Percentiles rank a stretch among this genome's conserved stretches.
phyloP scores from a whole-genome alignment of 352 stramenopile genomes.

The Globisporangium abappressorium region DNA sequence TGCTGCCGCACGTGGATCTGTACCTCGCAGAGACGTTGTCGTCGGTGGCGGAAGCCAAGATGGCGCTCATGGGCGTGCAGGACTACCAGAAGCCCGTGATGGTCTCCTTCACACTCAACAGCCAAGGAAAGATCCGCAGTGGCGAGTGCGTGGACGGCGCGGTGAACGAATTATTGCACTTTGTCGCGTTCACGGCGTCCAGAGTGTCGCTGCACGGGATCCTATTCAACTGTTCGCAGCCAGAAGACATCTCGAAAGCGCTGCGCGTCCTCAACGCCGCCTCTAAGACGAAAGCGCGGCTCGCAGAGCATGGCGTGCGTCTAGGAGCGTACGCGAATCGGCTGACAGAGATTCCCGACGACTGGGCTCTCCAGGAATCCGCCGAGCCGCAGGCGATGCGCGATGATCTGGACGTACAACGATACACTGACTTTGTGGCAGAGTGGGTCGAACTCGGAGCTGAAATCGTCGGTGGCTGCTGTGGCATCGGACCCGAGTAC shows the following conservation, averaged over 20 bases:
- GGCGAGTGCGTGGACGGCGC: constrained; percentile 53
- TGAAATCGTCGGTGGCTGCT: constrained; percentile 89
- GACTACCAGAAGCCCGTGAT: constrained; percentile 46
- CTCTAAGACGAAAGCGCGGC: constrained; percentile 10
- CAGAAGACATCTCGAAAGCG: constrained; percentile 80
- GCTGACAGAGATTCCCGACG: constrained; percentile 70
- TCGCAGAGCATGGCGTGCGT: constrained; percentile 23
- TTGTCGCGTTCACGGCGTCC: constrained; percentile 17
- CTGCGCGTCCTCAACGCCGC: constrained; percentile 48
- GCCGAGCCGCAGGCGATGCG: constrained; percentile 79
- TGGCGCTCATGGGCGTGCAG: constrained; percentile 73
- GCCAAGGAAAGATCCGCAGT: constrained; percentile 66
- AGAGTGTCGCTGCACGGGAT: constrained; percentile 48
- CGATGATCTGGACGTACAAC: constrained; percentile 64
- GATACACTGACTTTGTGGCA: constrained; percentile 71
- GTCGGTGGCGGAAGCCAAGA: constrained; percentile 76
- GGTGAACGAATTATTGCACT: constrained; percentile 37
- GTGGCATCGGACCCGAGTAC: constrained; percentile 85
- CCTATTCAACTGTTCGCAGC: constrained; percentile 90
- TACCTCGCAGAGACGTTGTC: constrained; percentile 90
- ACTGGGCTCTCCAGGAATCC: constrained; percentile 76
- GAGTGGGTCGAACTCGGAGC: constrained; percentile 60
- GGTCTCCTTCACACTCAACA: constrained; percentile 82
- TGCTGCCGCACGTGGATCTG: constrained; percentile 68
- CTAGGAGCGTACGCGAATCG: constrained; percentile 89